Conservation (phyloP, 257 asterid species). For the Pogostemon cablin region DNA sequence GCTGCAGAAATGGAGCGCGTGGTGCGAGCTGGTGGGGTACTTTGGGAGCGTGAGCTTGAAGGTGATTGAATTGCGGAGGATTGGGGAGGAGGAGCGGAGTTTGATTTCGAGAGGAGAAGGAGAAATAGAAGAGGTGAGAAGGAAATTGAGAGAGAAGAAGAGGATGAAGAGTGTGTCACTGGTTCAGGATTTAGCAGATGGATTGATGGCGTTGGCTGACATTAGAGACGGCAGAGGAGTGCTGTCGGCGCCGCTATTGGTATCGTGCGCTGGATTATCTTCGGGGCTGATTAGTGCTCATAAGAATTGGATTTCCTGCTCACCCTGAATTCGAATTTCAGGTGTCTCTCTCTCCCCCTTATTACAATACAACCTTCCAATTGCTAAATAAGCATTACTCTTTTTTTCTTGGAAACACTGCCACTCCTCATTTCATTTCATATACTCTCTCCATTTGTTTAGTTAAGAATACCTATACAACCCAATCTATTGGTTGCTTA, state of each 20-base stretch:
- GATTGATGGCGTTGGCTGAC: constrained; percentile 84
- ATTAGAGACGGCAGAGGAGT: constrained; percentile 72
- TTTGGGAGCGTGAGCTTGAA: constrained; percentile 84
- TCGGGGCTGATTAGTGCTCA: constrained; percentile 84
- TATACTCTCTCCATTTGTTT: too few relatives aligned
- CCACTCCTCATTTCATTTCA: too few relatives aligned
- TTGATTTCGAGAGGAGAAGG: constrained; percentile 51
- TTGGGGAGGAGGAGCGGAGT: constrained; percentile 56
- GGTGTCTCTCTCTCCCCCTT: too few relatives aligned
- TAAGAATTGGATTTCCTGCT: constrained; percentile 79
- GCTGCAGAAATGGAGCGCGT: constrained; percentile 75
- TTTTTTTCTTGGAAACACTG: too few relatives aligned
- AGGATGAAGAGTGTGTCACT: constrained; percentile 77
- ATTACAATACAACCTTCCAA: too few relatives aligned
- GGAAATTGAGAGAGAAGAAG: constrained; percentile 51
- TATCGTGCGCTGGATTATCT: constrained; percentile 71
- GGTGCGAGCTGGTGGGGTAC: constrained; percentile 84
- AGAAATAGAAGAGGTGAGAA: constrained; percentile 43
- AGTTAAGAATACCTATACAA: too few relatives aligned
- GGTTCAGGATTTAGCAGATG: constrained; percentile 88
- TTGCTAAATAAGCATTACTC: too few relatives aligned
- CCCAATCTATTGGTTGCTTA: too few relatives aligned
- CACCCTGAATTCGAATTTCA: too few relatives aligned
- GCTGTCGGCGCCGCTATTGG: constrained; percentile 58
- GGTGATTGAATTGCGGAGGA: constrained; percentile 53